Percentiles rank a stretch among this genome's conserved stretches.
These are phyloP conservation scores for Erigeron philadelphicus DNA, from an alignment of 140 eudicot species.

Conservation along the genomic window DNA sequence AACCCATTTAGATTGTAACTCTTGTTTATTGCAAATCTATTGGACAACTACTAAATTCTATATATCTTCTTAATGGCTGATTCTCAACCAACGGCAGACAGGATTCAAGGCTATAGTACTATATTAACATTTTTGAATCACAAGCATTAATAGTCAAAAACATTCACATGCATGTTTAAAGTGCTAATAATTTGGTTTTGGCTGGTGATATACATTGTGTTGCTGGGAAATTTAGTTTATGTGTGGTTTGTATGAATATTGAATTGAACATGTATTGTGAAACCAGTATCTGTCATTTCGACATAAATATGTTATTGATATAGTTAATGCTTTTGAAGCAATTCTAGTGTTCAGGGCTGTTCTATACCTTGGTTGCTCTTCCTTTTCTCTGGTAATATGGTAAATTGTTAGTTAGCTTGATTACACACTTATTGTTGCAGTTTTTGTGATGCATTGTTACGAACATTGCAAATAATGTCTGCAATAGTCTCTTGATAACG, in stretches of 20 bases:
- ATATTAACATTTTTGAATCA: no score
- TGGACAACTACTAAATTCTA: no score
- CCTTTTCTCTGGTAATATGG: conserved; percentile 5
- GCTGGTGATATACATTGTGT: conserved; percentile 1
- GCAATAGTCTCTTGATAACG: not conserved
- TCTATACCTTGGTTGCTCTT: conserved; percentile 16
- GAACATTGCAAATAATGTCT: not conserved
- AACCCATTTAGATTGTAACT: no score
- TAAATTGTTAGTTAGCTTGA: not conserved
- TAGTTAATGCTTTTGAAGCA: conserved; percentile 3
- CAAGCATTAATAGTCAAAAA: conserved; percentile 2
- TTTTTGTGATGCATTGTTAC: not conserved
- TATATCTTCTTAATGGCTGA: no score
- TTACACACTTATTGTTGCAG: conserved; percentile 13
- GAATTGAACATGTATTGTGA: conserved; percentile 8
- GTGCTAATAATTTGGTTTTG: not conserved
- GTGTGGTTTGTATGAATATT: conserved; percentile 2
- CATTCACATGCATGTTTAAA: not conserved
- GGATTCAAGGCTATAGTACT: no score
- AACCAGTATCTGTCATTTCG: not conserved
- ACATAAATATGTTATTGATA: conserved; percentile 3
- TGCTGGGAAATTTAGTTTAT: conserved; percentile 4
- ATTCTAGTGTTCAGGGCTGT: conserved; percentile 9
- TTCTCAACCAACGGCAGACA: no score
- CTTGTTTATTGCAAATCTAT: no score